These are phyloP conservation scores for Tolypocladium endophyticum DNA, from an alignment of 2,329 filamentous ascomycete genomes.

Conservation along the genomic window DNA sequence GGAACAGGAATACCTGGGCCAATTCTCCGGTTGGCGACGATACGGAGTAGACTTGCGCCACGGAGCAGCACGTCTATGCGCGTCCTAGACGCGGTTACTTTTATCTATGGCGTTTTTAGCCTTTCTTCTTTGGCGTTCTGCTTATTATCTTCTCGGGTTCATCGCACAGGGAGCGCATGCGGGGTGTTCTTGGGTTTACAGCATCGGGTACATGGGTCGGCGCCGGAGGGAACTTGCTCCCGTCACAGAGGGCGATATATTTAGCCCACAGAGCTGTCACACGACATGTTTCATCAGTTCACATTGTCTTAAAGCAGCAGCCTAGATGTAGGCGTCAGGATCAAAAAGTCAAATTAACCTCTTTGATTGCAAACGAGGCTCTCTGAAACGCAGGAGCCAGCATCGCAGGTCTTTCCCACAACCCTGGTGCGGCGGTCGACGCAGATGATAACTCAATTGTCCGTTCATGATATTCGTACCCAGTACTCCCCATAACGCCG, in stretches of 20 bases:
- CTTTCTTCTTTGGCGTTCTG: not conserved
- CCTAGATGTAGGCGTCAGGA: not conserved
- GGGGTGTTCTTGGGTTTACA: constrained; percentile 1
- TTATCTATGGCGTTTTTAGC: constrained; percentile 1
- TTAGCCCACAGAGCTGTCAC: not conserved
- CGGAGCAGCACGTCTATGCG: not conserved
- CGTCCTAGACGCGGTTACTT: not conserved
- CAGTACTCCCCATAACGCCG: not conserved
- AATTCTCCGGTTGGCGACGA: constrained; percentile 28
- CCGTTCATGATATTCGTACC: not conserved
- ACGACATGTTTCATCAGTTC: not conserved
- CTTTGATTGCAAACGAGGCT: not conserved
- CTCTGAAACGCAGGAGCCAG: not conserved
- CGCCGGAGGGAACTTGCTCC: constrained; percentile 11
- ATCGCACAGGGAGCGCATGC: constrained; percentile 1
- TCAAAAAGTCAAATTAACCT: not conserved
- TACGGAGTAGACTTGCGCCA: constrained; percentile 14
- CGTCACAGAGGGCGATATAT: not conserved
- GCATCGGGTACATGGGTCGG: constrained; percentile 3
- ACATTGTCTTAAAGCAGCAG: not conserved
- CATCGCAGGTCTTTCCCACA: not conserved
- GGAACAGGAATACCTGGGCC: constrained; percentile 15
- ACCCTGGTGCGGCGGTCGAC: not conserved
- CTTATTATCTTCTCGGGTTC: constrained; percentile 6
- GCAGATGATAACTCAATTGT: not conserved